phyloP scores from a whole-genome alignment of 495 filamentous ascomycete genomes.

The Podospora anserina region DNA sequence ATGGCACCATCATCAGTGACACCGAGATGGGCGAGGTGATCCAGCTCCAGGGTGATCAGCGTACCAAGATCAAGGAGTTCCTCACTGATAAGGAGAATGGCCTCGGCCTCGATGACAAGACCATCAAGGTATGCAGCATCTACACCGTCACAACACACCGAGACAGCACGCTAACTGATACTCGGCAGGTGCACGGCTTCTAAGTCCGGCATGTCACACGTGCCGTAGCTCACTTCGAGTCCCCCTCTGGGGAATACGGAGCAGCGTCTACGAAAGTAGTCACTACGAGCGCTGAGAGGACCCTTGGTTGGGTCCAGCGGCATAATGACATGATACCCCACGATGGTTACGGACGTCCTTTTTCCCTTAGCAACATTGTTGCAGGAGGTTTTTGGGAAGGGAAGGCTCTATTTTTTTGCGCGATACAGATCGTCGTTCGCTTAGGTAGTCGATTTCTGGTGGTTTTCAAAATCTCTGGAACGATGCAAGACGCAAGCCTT shows the following conservation, averaged over 20 bases:
- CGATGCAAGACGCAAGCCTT: conserved; percentile 25
- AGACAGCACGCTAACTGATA: neutral
- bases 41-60: conserved; percentile 98
- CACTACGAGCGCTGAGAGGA: conserved; percentile 20
- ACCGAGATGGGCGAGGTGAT: conserved; percentile 99
- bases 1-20: conserved; percentile 99
- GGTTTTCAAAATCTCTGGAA: conserved; percentile 11
- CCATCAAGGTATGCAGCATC: conserved; percentile 72
- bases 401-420: conserved; percentile 15
- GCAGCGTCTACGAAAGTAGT: conserved; percentile 11
- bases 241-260: neutral
- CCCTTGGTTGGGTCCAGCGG: conserved; percentile 19
- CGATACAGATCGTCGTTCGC: conserved; percentile 19
- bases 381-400: conserved; percentile 13
- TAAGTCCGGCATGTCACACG: conserved; percentile 49
- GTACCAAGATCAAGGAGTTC: conserved; percentile 97
- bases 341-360: conserved; percentile 22
- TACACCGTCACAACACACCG: neutral
- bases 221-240: conserved; percentile 22
- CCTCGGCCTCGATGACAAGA: conserved; percentile 87
- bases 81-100: conserved; percentile 92
- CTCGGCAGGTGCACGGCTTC: conserved; percentile 67
- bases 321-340: conserved; percentile 35
- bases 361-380: conserved; percentile 10
- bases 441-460: conserved; percentile 8